A percentile compares a stretch with the other conserved stretches of the same genome.
Evolutionary conservation across 2,329 filamentous ascomycete genomes (phyloP).

Genomic region (Lecanicillium sp.): DNA sequence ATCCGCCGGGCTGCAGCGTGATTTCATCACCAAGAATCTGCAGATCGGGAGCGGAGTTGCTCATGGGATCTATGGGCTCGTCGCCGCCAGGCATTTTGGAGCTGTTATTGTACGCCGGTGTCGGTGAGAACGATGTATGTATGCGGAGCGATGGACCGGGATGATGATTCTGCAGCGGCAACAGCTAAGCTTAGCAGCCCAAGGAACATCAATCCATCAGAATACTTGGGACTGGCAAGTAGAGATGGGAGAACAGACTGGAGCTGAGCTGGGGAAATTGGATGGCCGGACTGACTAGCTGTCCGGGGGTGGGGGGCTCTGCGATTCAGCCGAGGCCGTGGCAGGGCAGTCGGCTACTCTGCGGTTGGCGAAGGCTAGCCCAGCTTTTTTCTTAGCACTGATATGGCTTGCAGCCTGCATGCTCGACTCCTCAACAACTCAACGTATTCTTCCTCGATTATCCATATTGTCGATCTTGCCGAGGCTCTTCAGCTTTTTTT

Average conservation of each 20-base stretch:
- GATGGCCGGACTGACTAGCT: neutral
- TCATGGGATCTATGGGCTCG: slow-evolving; percentile 24
- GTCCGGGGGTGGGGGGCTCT: slow-evolving; percentile 11
- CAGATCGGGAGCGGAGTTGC: slow-evolving; percentile 61
- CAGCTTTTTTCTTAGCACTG: neutral
- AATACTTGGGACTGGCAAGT: neutral
- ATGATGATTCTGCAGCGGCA: neutral
- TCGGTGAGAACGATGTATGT: no score
- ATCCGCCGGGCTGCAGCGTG: slow-evolving; percentile 68
- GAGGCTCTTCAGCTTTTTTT: neutral
- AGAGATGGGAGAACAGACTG: neutral
- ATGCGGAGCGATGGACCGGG: neutral
- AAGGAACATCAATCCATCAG: slow-evolving; percentile 1
- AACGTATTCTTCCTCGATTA: neutral
- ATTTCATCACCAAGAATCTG: slow-evolving; percentile 70
- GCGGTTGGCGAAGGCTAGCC: no score
- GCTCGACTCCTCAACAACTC: slow-evolving; percentile 10
- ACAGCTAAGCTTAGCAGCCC: neutral
- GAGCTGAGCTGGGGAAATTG: slow-evolving; percentile 5
- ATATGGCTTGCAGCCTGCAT: no score
- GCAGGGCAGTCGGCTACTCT: slow-evolving; percentile 8
- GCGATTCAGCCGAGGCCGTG: slow-evolving; percentile 13
- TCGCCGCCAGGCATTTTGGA: slow-evolving; percentile 26
- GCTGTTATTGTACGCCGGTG: no score
- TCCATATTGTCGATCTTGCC: neutral